A percentile compares a stretch with the other conserved stretches of the same genome.
Evolutionary conservation across 768 basidiomycete genomes (phyloP).

Genomic region (Coprinopsis cinerea): DNA sequence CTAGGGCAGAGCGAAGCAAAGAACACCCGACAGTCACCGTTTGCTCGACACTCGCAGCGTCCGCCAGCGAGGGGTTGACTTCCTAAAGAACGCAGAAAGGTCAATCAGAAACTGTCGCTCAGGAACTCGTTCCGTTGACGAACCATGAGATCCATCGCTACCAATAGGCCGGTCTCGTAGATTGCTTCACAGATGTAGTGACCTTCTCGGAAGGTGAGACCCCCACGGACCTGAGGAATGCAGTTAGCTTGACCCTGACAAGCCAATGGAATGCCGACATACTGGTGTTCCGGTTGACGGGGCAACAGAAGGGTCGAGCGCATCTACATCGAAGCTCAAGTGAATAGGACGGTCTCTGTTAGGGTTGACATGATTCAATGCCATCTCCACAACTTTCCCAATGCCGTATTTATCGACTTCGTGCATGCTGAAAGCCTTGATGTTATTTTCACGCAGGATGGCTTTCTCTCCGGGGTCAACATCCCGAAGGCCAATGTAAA

Average conservation of each 20-base stretch:
- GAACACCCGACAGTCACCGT: conserved; percentile 91
- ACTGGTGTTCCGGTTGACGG: conserved; percentile 93
- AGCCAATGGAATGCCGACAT: conserved; percentile 17
- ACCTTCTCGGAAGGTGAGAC: conserved; percentile 95
- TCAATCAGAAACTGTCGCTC: conserved; percentile 5
- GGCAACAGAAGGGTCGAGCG: conserved; percentile 91
- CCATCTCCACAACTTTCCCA: conserved; percentile 94
- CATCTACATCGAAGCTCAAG: conserved; percentile 94
- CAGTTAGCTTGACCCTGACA: conserved; percentile 9
- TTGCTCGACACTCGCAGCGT: conserved; percentile 67
- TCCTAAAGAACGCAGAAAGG: conserved; percentile 44
- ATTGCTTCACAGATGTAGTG: conserved; percentile 96
- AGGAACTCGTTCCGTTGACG: conserved; percentile 2
- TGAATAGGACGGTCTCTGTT: conserved; percentile 82
- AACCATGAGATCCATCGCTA: conserved; percentile 93
- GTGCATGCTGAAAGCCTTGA: conserved; percentile 90
- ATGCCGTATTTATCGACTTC: conserved; percentile 90
- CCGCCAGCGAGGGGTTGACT: conserved; percentile 91
- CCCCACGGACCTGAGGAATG: conserved; percentile 70
- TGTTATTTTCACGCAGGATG: conserved; percentile 72
- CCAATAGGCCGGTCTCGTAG: conserved; percentile 87
- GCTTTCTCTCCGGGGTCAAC: conserved; percentile 84
- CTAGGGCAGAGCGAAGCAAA: conserved; percentile 74
- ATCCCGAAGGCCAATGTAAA: conserved; percentile 97
- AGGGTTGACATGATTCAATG: conserved; percentile 90